phyloP scores from a whole-genome alignment of 2,329 filamentous ascomycete genomes.

The Peltaster fructicola region DNA sequence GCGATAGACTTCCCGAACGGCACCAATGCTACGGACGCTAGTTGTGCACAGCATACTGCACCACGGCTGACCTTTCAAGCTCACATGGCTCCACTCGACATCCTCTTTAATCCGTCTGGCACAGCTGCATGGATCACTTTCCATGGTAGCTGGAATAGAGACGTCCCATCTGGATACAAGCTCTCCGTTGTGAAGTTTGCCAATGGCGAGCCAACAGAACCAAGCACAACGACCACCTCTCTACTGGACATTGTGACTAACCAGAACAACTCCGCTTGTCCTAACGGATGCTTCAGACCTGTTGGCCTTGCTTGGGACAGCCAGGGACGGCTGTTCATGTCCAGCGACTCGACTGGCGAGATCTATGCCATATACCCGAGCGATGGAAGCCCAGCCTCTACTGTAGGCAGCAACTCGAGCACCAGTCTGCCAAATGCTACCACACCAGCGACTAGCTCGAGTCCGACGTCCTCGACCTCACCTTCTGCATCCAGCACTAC shows the following conservation, averaged over 20 bases:
- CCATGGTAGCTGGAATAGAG: conserved; percentile 49
- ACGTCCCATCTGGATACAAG: conserved; percentile 33
- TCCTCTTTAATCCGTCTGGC: conserved; percentile 45
- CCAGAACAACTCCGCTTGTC: conserved; percentile 34
- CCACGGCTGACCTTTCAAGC: conserved; percentile 42
- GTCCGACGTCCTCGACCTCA: conserved; percentile 1
- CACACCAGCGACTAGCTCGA: background rate
- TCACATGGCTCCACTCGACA: conserved; percentile 54
- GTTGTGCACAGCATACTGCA: conserved; percentile 24
- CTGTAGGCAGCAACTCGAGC: conserved; percentile 8
- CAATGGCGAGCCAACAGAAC: conserved; percentile 27
- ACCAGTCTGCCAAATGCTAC: conserved; percentile 6
- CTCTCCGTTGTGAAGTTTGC: conserved; percentile 29
- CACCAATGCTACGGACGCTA: conserved; percentile 31
- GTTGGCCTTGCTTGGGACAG: conserved; percentile 37
- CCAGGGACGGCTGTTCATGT: conserved; percentile 42
- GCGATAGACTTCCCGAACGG: conserved; percentile 27
- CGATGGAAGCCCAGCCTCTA: conserved; percentile 5
- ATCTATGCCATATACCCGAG: conserved; percentile 34
- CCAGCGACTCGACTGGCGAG: conserved; percentile 46
- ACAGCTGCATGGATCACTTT: conserved; percentile 48
- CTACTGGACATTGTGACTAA: conserved; percentile 40
- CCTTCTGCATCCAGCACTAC: conserved; percentile 1
- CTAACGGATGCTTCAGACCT: conserved; percentile 42
- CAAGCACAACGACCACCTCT: conserved; percentile 26